These are phyloP conservation scores for Chlorella sp. DNA, from an alignment of 139 green algal species.

Conservation along the genomic window DNA sequence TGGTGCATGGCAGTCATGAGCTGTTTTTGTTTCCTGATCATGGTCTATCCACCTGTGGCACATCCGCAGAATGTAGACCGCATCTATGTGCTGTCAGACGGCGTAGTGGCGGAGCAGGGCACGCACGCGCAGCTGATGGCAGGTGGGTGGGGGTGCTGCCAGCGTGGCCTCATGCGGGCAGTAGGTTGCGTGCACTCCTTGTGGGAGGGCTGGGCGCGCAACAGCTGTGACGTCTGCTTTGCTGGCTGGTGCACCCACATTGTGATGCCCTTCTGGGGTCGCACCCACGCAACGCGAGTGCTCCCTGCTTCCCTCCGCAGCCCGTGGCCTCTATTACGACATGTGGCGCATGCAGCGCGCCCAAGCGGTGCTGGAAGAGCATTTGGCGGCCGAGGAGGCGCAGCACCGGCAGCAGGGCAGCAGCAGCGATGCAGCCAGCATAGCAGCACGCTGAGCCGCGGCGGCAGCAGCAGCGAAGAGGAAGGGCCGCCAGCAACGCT, in stretches of 20 bases:
- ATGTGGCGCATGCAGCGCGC: slow-evolving; percentile 48
- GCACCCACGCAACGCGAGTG: neutral
- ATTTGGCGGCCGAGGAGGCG: neutral
- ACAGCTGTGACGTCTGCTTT: no score
- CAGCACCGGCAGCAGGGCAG: neutral
- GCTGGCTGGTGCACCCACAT: neutral
- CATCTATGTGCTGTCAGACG: slow-evolving; percentile 73
- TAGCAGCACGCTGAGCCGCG: no score
- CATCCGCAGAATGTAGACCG: slow-evolving; percentile 67
- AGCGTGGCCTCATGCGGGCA: neutral
- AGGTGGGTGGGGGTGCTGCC: neutral
- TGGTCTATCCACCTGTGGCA: neutral
- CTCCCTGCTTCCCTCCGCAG: neutral
- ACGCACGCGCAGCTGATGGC: slow-evolving; percentile 73
- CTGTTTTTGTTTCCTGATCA: neutral
- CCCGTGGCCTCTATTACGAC: slow-evolving; percentile 47
- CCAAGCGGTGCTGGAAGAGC: slow-evolving; percentile 33
- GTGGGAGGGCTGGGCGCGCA: no score
- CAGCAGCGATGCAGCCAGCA: neutral
- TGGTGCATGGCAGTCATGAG: neutral
- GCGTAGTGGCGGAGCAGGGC: slow-evolving; percentile 69
- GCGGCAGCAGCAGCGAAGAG: no score
- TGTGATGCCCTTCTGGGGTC: neutral
- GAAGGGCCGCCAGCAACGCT: no score
- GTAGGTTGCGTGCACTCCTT: neutral